Evolutionary conservation across 2,329 filamentous ascomycete genomes (phyloP), one percentile per base, ranked within the genome.

Genomic region (Sporothrix inflata): DNA sequence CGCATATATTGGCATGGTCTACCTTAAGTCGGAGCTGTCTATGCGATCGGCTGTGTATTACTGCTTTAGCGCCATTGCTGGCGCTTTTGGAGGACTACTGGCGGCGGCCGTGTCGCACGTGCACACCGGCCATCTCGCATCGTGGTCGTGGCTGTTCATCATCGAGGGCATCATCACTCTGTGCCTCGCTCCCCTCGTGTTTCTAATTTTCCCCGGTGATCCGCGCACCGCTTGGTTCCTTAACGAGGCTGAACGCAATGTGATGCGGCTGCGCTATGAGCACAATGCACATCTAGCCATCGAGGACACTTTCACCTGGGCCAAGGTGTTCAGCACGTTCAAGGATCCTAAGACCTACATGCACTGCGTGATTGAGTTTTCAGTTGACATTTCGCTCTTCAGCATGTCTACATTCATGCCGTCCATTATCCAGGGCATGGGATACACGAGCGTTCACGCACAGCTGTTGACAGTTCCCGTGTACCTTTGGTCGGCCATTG

Each of bases 1-100:
- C 0, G 78, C 87, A 12, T 90, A 90, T 69, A 27, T 75, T 3
- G 70, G 57, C 68, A 75, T 73, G 73, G 69, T 74, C 49, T 75
- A 72, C 60, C 68, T 60, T 7, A 60, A 55, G 7, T 61, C 63
- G 4, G 74, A 75, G 66, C 69, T 73, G 11, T 45, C 70, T 1
- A 72, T 71, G 40, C 71, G 74, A 1, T 60, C 72, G 4, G 70
- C 60, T 40, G 55, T 74, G 4, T 45, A 71, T 57, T 72, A 71
- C 19, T 53, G 61, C 34, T 72, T 71, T 21, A 71, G 69, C 12
- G 69, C 73, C 6, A 49, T 73, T 14, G 73, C 73, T 14, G 73
- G 74, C 9, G 73, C 73, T 3, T 70, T 74, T 30, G 74, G 74
- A 11, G 73, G 74, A 12, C 69, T 74, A 14, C 38, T 75, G 5